A percentile compares a stretch with the other conserved stretches of the same genome.
phyloP scores from a whole-genome alignment of 2,329 filamentous ascomycete genomes.

The Pseudocercospora cruenta region DNA sequence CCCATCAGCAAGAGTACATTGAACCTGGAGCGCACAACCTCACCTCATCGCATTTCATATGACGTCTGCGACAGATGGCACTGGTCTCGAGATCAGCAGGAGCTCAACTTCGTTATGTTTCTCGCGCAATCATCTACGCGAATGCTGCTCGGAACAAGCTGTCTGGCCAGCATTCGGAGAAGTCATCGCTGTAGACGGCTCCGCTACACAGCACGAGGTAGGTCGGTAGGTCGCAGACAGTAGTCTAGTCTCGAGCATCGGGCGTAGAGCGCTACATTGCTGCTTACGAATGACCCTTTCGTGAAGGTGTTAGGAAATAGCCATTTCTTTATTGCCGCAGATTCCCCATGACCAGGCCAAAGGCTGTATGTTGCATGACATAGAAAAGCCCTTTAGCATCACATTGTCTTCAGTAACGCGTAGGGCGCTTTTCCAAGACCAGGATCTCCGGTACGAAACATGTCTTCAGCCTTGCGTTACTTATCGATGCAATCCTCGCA shows the following conservation, averaged over 20 bases:
- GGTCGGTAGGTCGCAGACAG: no score
- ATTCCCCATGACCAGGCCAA: no score
- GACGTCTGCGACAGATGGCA: constrained; percentile 41
- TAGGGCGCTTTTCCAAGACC: not conserved
- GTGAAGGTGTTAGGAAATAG: no score
- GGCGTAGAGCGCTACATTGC: no score
- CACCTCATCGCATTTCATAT: constrained; percentile 57
- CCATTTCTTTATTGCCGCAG: no score
- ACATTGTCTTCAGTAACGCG: no score
- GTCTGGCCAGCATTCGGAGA: not conserved
- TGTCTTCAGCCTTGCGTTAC: not conserved
- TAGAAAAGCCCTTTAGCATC: no score
- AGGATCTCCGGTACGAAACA: not conserved
- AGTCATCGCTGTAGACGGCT: no score
- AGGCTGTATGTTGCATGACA: no score
- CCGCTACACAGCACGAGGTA: no score
- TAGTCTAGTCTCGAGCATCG: no score
- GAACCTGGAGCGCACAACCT: not conserved
- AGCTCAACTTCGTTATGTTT: not conserved
- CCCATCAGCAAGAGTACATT: not conserved
- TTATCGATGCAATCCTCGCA: not conserved
- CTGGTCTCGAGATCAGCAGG: constrained; percentile 22
- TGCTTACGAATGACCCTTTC: no score
- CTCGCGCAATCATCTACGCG: not conserved
- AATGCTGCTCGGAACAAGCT: not conserved